These are phyloP conservation scores for Paramecium sonneborni DNA, from an alignment of 73 alveolate genomes.

Conservation along the genomic window DNA sequence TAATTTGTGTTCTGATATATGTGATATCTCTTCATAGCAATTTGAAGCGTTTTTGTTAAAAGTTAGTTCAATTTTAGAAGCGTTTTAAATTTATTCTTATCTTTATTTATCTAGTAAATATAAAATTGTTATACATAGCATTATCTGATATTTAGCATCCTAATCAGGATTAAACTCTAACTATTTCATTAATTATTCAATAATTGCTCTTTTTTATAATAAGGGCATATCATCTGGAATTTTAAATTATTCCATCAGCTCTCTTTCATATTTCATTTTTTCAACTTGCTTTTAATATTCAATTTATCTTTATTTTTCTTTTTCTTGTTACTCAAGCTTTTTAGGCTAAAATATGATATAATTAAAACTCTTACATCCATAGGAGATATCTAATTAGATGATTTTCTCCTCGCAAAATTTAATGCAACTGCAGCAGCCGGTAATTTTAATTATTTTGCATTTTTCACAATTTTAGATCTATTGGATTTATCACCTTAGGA, in stretches of 20 bases:
- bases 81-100: background rate
- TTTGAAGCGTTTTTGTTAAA: background rate
- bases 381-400: background rate
- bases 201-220: background rate
- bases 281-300: slow-evolving; percentile 21
- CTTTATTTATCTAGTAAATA: background rate
- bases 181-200: background rate
- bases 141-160: slow-evolving; percentile 30
- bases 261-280: slow-evolving; percentile 31
- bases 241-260: slow-evolving; percentile 3
- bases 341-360: background rate
- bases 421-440: slow-evolving; percentile 42
- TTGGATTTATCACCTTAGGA: slow-evolving; percentile 39
- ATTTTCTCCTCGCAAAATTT: slow-evolving; percentile 21
- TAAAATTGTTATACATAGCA: background rate
- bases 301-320: slow-evolving; percentile 5
- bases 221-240: slow-evolving; percentile 37
- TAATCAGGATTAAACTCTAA: background rate
- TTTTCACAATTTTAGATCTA: background rate
- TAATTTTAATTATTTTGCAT: background rate
- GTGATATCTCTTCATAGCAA: background rate
- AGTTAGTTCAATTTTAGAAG: background rate
- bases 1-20: background rate
- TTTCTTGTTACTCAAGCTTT: background rate
- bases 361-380: background rate